Conservation (phyloP, 2,329 filamentous ascomycete genomes). For the Sclerotinia minor region DNA sequence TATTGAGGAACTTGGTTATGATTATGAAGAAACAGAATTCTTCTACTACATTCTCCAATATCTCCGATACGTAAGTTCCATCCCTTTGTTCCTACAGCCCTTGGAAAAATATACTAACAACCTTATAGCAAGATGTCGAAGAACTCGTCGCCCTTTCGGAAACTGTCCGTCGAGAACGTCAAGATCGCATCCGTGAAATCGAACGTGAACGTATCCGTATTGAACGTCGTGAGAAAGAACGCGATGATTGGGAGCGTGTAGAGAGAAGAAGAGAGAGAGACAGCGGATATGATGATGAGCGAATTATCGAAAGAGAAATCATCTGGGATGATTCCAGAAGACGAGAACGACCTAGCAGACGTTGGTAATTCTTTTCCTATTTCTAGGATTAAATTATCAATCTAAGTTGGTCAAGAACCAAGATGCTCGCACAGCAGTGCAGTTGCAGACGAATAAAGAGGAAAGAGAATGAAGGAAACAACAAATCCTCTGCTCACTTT, state of each 20-base stretch:
- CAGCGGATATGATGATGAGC: slow-evolving; percentile 57
- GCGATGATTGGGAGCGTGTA: slow-evolving; percentile 44
- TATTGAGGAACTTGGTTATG: slow-evolving; percentile 79
- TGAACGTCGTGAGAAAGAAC: slow-evolving; percentile 51
- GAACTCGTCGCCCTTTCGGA: slow-evolving; percentile 81
- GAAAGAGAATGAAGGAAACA: neutral
- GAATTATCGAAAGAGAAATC: slow-evolving; percentile 67
- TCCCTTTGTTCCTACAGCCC: slow-evolving; percentile 6
- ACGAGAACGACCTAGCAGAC: slow-evolving; percentile 18
- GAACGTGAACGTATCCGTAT: slow-evolving; percentile 57
- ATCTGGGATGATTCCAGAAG: slow-evolving; percentile 53
- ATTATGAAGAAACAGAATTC: slow-evolving; percentile 83
- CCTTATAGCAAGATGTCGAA: slow-evolving; percentile 75
- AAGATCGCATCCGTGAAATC: slow-evolving; percentile 53
- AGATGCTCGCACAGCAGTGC: neutral
- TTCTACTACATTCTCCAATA: slow-evolving; percentile 95
- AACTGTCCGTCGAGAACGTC: slow-evolving; percentile 68
- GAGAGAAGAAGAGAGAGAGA: slow-evolving; percentile 33
- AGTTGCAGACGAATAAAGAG: neutral
- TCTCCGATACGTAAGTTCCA: slow-evolving; percentile 73
- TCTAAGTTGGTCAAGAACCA: neutral
- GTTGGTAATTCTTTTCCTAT: slow-evolving; percentile 15
- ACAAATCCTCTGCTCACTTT: neutral
- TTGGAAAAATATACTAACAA: slow-evolving; percentile 40
- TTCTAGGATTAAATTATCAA: neutral